Percentiles rank a stretch among this genome's conserved stretches.
phyloP scores from a whole-genome alignment of 2,329 filamentous ascomycete genomes.

The Thelonectria blattea region DNA sequence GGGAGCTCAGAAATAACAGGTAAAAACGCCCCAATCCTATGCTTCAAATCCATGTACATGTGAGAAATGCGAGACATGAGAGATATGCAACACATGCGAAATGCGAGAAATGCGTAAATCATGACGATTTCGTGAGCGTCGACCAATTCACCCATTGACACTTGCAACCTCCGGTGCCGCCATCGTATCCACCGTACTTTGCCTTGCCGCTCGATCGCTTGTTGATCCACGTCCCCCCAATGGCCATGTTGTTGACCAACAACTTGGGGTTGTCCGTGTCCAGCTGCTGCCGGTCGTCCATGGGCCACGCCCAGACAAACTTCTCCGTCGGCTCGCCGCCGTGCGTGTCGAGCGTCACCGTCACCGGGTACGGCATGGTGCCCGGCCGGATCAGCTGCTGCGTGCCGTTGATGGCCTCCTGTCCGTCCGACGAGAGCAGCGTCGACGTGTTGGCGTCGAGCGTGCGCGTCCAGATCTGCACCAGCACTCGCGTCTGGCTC shows the following conservation, averaged over 20 bases:
- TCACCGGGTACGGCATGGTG: conserved; percentile 69
- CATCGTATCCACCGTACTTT: conserved; percentile 65
- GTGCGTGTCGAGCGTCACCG: conserved; percentile 66
- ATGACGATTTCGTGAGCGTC: conserved; percentile 17
- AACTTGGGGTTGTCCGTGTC: conserved; percentile 51
- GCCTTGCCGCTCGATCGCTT: conserved; percentile 50
- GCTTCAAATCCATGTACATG: conserved; percentile 8
- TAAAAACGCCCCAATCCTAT: conserved; percentile 7
- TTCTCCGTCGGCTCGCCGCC: conserved; percentile 62
- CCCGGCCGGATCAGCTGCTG: conserved; percentile 54
- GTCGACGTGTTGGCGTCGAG: conserved; percentile 52
- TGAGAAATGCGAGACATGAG: no score
- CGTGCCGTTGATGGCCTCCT: conserved; percentile 36
- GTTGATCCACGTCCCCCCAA: conserved; percentile 61
- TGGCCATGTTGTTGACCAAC: conserved; percentile 56
- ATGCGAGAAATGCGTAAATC: not conserved
- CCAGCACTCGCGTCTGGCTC: conserved; percentile 65
- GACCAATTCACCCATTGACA: conserved; percentile 66
- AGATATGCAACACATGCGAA: no score
- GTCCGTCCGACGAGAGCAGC: conserved; percentile 39
- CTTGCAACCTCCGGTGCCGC: conserved; percentile 66
- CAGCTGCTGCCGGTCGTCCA: conserved; percentile 55
- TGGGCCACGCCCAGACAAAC: conserved; percentile 59
- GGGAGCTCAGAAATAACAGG: conserved; percentile 1
- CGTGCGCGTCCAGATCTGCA: conserved; percentile 68